phyloP scores from a whole-genome alignment of 495 filamentous ascomycete genomes.

The Cercophora newfieldiana region DNA sequence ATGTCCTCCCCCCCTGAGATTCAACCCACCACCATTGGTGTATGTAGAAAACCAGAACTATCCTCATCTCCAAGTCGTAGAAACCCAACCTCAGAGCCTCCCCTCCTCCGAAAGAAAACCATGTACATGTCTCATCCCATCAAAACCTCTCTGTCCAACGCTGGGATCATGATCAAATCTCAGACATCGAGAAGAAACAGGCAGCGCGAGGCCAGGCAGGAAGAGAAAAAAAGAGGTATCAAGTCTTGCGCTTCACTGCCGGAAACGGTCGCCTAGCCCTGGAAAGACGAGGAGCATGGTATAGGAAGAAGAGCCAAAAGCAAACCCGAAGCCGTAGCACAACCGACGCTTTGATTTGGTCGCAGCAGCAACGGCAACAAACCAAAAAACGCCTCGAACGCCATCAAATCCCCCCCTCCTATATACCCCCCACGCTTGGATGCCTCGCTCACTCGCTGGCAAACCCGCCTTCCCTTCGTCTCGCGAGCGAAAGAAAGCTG shows the following conservation, averaged over 20 bases:
- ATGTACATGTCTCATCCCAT: not conserved
- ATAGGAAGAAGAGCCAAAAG: not conserved
- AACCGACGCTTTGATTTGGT: not conserved
- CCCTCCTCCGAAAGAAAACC: not conserved
- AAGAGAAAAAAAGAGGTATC: not conserved
- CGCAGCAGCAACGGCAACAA: not conserved
- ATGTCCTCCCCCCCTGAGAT: not conserved
- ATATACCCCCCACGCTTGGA: not conserved
- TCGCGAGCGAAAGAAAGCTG: not conserved
- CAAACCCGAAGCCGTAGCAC: not conserved
- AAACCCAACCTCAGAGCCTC: not conserved
- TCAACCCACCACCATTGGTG: not conserved
- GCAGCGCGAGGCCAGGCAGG: not conserved
- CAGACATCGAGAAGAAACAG: not conserved
- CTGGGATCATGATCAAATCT: not conserved
- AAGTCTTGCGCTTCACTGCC: not conserved
- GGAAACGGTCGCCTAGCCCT: too few species aligned
- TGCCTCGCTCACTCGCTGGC: not conserved
- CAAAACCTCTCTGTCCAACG: not conserved
- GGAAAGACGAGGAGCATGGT: too few species aligned
- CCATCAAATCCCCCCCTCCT: not conserved
- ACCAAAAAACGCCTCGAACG: slow-evolving; percentile 15
- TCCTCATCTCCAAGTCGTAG: not conserved
- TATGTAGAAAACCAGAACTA: not conserved
- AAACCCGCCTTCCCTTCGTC: not conserved